Conservation (phyloP, 768 basidiomycete species). For the Melanogaster broomeanus region DNA sequence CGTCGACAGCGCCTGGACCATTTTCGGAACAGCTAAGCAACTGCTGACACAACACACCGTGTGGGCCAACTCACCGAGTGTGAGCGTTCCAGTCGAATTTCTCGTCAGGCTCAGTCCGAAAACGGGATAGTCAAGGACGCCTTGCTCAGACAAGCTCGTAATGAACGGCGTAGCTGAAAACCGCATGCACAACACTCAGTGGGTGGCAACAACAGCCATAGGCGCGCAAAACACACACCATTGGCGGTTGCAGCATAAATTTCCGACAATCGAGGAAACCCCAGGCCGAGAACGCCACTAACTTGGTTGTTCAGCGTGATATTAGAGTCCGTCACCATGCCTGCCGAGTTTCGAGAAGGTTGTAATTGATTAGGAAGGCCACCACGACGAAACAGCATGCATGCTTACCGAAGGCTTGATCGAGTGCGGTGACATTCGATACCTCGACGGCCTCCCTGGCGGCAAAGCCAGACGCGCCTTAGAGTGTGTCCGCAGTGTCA, state of each 20-base stretch:
- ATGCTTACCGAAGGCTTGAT: slow-evolving; percentile 68
- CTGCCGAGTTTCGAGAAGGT: slow-evolving; percentile 35
- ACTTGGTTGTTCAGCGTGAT: slow-evolving; percentile 61
- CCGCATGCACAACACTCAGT: background rate
- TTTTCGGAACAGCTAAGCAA: slow-evolving; percentile 1
- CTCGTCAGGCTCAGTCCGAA: slow-evolving; percentile 70
- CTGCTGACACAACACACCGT: background rate
- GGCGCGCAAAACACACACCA: slow-evolving; percentile 40
- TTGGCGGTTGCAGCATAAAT: slow-evolving; percentile 48
- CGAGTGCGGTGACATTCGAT: slow-evolving; percentile 57
- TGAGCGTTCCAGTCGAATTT: slow-evolving; percentile 60
- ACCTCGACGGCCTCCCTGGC: slow-evolving; percentile 63
- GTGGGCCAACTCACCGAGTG: slow-evolving; percentile 52
- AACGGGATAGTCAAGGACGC: slow-evolving; percentile 69
- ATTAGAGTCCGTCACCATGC: slow-evolving; percentile 61
- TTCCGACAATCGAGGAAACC: slow-evolving; percentile 72
- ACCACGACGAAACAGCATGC: slow-evolving; percentile 2
- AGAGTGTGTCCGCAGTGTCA: slow-evolving; percentile 5
- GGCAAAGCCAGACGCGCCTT: slow-evolving; percentile 71
- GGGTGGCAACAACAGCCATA: background rate
- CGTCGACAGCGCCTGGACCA: slow-evolving; percentile 74
- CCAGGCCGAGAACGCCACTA: slow-evolving; percentile 75
- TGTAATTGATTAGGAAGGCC: background rate
- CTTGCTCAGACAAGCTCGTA: slow-evolving; percentile 58
- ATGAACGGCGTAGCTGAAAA: slow-evolving; percentile 68